Evolutionary conservation across 2,329 filamentous ascomycete species (phyloP).

Genomic region (Penicillium griseofulvum): DNA sequence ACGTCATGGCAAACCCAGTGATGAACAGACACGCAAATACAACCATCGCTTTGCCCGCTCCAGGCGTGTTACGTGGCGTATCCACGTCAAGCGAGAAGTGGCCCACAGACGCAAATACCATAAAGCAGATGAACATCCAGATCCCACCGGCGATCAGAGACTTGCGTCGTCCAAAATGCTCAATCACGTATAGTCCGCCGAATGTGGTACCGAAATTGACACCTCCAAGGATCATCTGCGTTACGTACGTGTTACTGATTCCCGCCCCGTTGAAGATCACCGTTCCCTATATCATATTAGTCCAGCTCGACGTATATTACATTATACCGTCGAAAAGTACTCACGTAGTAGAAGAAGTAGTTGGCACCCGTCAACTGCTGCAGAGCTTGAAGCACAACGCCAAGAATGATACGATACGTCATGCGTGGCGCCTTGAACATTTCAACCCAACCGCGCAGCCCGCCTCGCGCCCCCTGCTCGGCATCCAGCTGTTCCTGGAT

Average conservation of each 20-base stretch:
- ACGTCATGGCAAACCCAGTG: slow-evolving; percentile 65
- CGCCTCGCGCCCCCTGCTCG: slow-evolving; percentile 38
- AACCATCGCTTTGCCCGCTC: slow-evolving; percentile 65
- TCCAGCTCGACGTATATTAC: background rate
- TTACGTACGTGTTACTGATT: slow-evolving; percentile 61
- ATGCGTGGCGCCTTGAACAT: slow-evolving; percentile 47
- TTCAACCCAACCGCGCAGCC: slow-evolving; percentile 39
- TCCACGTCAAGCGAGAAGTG: slow-evolving; percentile 41
- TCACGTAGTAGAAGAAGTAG: slow-evolving; percentile 56
- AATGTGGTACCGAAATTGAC: slow-evolving; percentile 68
- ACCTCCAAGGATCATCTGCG: slow-evolving; percentile 63
- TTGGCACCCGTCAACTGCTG: slow-evolving; percentile 49
- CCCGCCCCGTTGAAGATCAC: slow-evolving; percentile 61
- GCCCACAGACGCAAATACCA: slow-evolving; percentile 62
- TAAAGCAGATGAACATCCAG: slow-evolving; percentile 65
- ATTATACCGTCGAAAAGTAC: background rate
- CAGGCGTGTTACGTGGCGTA: slow-evolving; percentile 44
- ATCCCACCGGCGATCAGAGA: slow-evolving; percentile 64
- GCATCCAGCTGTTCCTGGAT: slow-evolving; percentile 57
- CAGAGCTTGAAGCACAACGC: slow-evolving; percentile 43
- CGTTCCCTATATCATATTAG: slow-evolving; percentile 52
- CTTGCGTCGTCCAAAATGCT: slow-evolving; percentile 65
- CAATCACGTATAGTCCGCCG: slow-evolving; percentile 66
- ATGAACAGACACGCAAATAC: slow-evolving; percentile 71
- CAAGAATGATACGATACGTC: slow-evolving; percentile 44